Evolutionary conservation across 2,329 filamentous ascomycete species (phyloP).

Genomic region (Aspergillus brasiliensis): DNA sequence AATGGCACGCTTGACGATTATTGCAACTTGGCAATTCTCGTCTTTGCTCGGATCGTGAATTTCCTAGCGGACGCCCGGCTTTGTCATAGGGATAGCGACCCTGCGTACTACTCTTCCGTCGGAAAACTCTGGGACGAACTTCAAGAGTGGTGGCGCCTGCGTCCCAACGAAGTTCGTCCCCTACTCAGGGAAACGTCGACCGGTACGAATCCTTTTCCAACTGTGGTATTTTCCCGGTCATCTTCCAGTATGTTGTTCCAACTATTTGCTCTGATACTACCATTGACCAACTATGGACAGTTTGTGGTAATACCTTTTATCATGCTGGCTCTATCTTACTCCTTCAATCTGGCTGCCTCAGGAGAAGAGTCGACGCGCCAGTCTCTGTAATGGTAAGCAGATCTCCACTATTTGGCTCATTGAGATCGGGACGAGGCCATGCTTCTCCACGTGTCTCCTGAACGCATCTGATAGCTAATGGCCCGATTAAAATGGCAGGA

Average conservation of each 20-base stretch:
- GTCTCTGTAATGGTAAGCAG: too few relatives aligned
- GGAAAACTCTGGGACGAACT: not conserved
- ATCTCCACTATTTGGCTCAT: not conserved
- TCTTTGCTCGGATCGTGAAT: conserved; percentile 19
- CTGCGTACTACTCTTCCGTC: not conserved
- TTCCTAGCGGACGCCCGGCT: not conserved
- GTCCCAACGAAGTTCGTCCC: not conserved
- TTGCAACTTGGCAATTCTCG: conserved; percentile 17
- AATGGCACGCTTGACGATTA: conserved; percentile 17
- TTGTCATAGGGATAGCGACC: too few relatives aligned
- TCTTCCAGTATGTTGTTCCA: not conserved
- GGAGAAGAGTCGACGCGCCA: not conserved
- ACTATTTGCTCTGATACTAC: not conserved
- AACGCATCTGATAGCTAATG: not conserved
- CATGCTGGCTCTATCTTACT: conserved; percentile 21
- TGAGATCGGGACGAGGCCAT: not conserved
- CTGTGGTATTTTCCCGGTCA: not conserved
- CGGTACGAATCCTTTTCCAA: not conserved
- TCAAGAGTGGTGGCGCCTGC: not conserved
- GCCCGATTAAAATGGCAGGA: not conserved
- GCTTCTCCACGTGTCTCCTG: not conserved
- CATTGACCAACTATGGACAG: not conserved
- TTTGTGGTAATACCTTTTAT: conserved; percentile 22
- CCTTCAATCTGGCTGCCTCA: conserved; percentile 8
- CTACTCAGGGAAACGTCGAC: not conserved